These are phyloP conservation scores for Paramyrothecium roridum DNA, from an alignment of 2,329 filamentous ascomycete species.

Conservation along the genomic window DNA sequence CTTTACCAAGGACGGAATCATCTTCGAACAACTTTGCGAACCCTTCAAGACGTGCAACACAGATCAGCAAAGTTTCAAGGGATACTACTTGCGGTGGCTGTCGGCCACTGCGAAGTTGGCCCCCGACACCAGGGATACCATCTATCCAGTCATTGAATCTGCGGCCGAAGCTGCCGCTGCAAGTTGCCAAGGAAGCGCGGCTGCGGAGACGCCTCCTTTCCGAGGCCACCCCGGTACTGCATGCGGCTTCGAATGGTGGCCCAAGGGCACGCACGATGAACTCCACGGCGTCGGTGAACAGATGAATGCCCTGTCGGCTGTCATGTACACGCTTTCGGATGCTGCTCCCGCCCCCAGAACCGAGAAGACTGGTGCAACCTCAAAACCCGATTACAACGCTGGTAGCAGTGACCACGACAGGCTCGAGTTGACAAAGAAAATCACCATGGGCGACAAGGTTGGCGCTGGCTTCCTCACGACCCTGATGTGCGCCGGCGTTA, in stretches of 20 bases:
- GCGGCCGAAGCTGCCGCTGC: conserved; percentile 50
- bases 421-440: conserved; percentile 24
- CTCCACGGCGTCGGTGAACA: conserved; percentile 63
- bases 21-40: conserved; percentile 69
- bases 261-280: conserved; percentile 52
- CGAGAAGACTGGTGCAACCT: conserved; percentile 56
- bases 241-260: conserved; percentile 67
- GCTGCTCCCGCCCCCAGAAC: conserved; percentile 40
- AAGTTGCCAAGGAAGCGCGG: conserved; percentile 46
- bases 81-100: conserved; percentile 68
- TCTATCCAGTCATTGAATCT: conserved; percentile 48
- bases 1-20: conserved; percentile 53
- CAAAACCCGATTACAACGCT: conserved; percentile 45
- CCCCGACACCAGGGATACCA: conserved; percentile 45
- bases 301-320: conserved; percentile 63
- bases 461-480: conserved; percentile 56
- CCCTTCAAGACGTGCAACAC: conserved; percentile 56
- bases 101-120: conserved; percentile 52
- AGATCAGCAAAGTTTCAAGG: conserved; percentile 75
- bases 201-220: conserved; percentile 28
- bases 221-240: conserved; percentile 54
- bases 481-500: conserved; percentile 42
- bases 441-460: conserved; percentile 49
- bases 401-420: conserved; percentile 29
- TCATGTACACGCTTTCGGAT: conserved; percentile 57